Evolutionary conservation across 441 rosid species (phyloP).

Genomic region (Populus hybrid): DNA sequence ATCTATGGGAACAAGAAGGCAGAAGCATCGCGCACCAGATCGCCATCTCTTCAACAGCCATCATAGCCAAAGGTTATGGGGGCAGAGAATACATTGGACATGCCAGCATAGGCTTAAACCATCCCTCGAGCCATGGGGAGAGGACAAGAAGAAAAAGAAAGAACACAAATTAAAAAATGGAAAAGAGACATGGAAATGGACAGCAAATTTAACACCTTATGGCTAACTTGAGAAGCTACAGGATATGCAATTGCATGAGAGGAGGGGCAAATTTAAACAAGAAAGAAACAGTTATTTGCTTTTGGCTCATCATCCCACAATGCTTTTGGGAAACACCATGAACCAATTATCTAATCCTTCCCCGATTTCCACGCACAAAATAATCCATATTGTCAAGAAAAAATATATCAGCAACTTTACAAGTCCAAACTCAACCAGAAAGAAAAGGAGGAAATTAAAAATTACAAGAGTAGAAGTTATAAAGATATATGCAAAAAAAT

Average conservation of each 20-base stretch:
- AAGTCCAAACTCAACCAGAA: not conserved
- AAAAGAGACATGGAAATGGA: conserved; percentile 21
- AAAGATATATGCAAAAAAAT: not conserved
- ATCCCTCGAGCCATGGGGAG: conserved; percentile 33
- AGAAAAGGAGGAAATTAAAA: not conserved
- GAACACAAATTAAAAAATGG: conserved; percentile 28
- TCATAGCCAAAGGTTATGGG: conserved; percentile 32
- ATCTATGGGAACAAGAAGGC: conserved; percentile 7
- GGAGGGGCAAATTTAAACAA: not conserved
- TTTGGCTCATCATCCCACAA: not conserved
- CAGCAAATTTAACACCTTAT: conserved; percentile 17
- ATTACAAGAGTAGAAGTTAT: not conserved
- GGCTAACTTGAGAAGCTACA: conserved; percentile 12
- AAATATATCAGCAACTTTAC: not conserved
- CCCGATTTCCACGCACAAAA: not conserved
- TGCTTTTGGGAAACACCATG: not conserved
- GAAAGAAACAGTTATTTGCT: not conserved
- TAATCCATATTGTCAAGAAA: conserved; percentile 1
- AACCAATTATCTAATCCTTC: conserved; percentile 1
- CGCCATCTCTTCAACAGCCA: conserved; percentile 31
- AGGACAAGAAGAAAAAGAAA: conserved; percentile 19
- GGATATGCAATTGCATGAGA: not conserved
- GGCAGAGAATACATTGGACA: conserved; percentile 27
- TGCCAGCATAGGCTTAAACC: conserved; percentile 33
- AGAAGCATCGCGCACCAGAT: conserved; percentile 35